A percentile compares a stretch with the other conserved stretches of the same genome.
These are phyloP conservation scores for Komagataella pastoris DNA, from an alignment of 805 yeast genomes.

Conservation along the genomic window DNA sequence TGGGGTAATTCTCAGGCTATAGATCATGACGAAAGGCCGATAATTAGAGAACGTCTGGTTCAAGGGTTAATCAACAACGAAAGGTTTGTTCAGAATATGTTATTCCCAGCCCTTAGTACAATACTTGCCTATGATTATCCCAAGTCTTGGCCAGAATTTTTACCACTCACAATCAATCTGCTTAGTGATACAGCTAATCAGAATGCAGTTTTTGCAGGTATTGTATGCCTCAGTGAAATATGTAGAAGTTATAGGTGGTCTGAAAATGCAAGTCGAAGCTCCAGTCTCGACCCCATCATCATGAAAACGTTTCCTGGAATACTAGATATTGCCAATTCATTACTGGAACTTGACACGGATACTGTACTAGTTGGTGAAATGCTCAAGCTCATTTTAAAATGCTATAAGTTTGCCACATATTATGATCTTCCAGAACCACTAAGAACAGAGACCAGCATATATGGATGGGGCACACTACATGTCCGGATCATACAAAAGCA, in stretches of 20 bases:
- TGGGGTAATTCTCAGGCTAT: constrained; percentile 41
- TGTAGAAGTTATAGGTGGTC: constrained; percentile 70
- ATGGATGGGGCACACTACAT: constrained; percentile 69
- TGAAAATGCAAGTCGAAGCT: constrained; percentile 37
- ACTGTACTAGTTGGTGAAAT: constrained; percentile 45
- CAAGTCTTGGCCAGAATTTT: constrained; percentile 38
- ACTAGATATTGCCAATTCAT: constrained; percentile 48
- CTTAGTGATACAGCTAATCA: constrained; percentile 29
- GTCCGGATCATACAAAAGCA: constrained; percentile 48
- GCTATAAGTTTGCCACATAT: constrained; percentile 71
- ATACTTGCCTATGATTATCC: constrained; percentile 32
- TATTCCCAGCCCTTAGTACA: constrained; percentile 35
- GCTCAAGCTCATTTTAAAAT: constrained; percentile 61
- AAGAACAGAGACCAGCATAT: constrained; percentile 36
- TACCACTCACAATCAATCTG: constrained; percentile 32
- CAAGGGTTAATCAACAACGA: constrained; percentile 42
- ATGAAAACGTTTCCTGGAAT: constrained; percentile 54
- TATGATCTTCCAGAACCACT: constrained; percentile 63
- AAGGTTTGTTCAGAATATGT: constrained; percentile 29
- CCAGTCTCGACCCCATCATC: constrained; percentile 45
- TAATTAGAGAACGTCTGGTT: constrained; percentile 55
- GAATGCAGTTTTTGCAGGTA: constrained; percentile 44
- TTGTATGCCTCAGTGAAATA: constrained; percentile 64
- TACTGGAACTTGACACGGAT: constrained; percentile 21
- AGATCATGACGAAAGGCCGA: constrained; percentile 61